Base-by-base conservation (phyloP, 1,284 basidiomycete genomes). In the Bjerkandera adusta region DNA sequence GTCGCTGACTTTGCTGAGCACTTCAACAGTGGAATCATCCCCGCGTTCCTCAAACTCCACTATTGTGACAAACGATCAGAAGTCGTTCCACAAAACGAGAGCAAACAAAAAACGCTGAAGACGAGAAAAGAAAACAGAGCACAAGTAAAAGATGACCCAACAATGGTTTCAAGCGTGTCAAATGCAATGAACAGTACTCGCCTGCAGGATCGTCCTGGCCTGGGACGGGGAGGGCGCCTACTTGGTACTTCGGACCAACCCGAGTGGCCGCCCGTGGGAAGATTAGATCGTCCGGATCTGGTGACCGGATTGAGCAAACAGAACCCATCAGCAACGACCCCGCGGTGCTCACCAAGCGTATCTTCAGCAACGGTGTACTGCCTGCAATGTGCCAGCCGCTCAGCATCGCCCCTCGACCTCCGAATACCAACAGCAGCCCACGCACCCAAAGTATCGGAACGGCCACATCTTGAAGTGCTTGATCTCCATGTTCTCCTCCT, bases 361-460 rank as follows among this genome's bases (percentile, higher is more conserved):
- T 95, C 92, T 64, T 92, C 89, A 18, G 92, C 93, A 27, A 88
- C 79, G 1, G 94, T 97, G 67, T 95, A 88, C 67, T 90, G 79
- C 11, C 91, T 93, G 57, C 44, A 27, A 20, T 48, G 25, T 46
- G n/a, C n/a, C n/a, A n/a, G n/a, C 36, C 42, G 20, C n/a, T 34
- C 26, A 47, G 32, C 37, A 24, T 41, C 4, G 8, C 6, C 7
- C 40, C 27, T 21, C 16, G 13, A n/a, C 6, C 27, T 18, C 4
- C 27, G 40, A 42, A 13, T 16, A 26, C 36, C 29, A 29, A 45
- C 22, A 47, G 44, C 27, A 41, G 35, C 35, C 22, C 10, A 66
- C 86, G 67, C 62, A 92, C 92, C 94, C 94, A 68, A 97, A 97
- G 69, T 97, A 97, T 49, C 94, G 78, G 69, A 94, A 97, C 1